Percentiles rank a stretch among this genome's conserved stretches.
Evolutionary conservation across 176 grass and related monocot genomes (phyloP).

Genomic region (Chrysopogon serrulatus): DNA sequence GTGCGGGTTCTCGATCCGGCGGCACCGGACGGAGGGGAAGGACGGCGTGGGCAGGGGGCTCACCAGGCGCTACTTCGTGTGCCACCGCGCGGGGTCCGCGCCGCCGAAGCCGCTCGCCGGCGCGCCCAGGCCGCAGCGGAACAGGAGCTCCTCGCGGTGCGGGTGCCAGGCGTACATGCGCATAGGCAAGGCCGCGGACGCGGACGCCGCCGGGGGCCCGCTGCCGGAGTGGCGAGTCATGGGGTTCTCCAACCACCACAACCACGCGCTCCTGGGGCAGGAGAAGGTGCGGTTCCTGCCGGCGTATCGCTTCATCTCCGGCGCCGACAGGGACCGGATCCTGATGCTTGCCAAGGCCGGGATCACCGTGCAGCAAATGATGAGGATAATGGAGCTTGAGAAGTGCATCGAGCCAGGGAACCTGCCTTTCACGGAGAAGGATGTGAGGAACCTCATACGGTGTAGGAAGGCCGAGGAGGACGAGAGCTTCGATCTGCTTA

Average conservation of each 20-base stretch:
- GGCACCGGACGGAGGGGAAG: constrained; percentile 75
- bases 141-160: constrained; percentile 62
- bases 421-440: constrained; percentile 74
- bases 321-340: constrained; percentile 53
- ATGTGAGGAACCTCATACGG: constrained; percentile 75
- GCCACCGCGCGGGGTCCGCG: constrained; percentile 66
- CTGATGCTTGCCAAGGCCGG: constrained; percentile 55
- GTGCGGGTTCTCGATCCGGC: constrained; percentile 78
- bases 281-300: constrained; percentile 54
- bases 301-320: constrained; percentile 50
- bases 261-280: constrained; percentile 50
- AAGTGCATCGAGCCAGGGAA: constrained; percentile 53
- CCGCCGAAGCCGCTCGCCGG: constrained; percentile 49
- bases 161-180: constrained; percentile 75
- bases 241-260: constrained; percentile 69
- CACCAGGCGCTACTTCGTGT: constrained; percentile 76
- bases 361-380: constrained; percentile 71
- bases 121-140: constrained; percentile 47
- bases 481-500: constrained; percentile 45
- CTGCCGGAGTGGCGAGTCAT: constrained; percentile 60
- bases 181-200: constrained; percentile 38
- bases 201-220: not conserved
- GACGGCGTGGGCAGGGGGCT: constrained; percentile 67
- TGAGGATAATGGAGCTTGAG: constrained; percentile 72
- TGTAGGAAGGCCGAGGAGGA: constrained; percentile 54